These are phyloP conservation scores for Coniochaeta sp. DNA, from an alignment of 2,329 filamentous ascomycete species.

Conservation along the genomic window DNA sequence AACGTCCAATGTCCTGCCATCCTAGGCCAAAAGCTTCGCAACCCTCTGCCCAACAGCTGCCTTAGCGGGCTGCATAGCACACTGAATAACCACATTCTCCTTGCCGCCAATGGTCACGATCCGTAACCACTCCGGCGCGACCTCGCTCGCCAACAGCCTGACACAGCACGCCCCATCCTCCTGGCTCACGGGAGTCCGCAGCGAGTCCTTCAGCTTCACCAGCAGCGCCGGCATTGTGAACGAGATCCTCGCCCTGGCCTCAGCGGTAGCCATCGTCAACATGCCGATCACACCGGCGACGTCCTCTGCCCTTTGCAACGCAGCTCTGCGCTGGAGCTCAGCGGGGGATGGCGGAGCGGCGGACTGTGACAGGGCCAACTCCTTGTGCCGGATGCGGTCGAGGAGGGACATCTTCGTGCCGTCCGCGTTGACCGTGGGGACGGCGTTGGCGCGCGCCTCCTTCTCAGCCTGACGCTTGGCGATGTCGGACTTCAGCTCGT, in stretches of 20 bases:
- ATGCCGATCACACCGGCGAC: conserved; percentile 62
- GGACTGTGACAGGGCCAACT: conserved; percentile 42
- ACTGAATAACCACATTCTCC: conserved; percentile 52
- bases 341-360: conserved; percentile 40
- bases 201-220: conserved; percentile 61
- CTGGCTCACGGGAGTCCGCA: conserved; percentile 45
- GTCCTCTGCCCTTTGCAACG: conserved; percentile 61
- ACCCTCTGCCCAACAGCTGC: conserved; percentile 25
- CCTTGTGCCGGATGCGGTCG: conserved; percentile 69
- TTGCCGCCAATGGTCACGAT: conserved; percentile 43
- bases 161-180: conserved; percentile 46
- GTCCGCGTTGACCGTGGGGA: conserved; percentile 29
- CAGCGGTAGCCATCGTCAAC: conserved; percentile 48
- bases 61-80: conserved; percentile 26
- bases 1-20: not conserved
- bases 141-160: conserved; percentile 43
- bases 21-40: conserved; percentile 13
- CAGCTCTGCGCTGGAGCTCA: conserved; percentile 56
- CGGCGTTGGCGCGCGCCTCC: conserved; percentile 20
- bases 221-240: conserved; percentile 59
- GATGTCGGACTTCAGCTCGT: conserved; percentile 60
- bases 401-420: conserved; percentile 59
- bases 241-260: conserved; percentile 49
- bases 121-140: conserved; percentile 50
- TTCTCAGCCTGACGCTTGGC: conserved; percentile 42